Percentiles rank a stretch among this genome's conserved stretches.
Conservation (phyloP, 2,329 filamentous ascomycete species). For the Fusarium sp. region DNA sequence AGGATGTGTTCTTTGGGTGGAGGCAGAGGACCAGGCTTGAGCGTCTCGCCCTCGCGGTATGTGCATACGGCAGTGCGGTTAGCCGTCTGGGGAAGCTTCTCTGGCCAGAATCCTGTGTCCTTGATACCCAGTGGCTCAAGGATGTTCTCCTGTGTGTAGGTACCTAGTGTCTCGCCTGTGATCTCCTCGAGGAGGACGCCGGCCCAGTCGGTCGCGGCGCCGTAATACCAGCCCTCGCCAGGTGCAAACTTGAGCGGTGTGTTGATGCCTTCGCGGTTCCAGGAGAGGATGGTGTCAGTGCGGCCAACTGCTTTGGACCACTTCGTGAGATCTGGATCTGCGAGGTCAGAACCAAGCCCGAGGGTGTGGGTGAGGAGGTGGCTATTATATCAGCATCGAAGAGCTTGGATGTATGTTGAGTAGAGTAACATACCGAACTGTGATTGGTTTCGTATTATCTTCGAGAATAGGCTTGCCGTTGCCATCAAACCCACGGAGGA, state of each 20-base stretch:
- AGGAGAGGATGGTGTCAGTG: conserved; percentile 47
- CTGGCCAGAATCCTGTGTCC: conserved; percentile 54
- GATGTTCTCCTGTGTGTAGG: conserved; percentile 53
- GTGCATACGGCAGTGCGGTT: conserved; percentile 37
- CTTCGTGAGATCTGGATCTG: conserved; percentile 52
- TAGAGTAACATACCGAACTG: conserved; percentile 47
- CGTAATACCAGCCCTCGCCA: conserved; percentile 63
- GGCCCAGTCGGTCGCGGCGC: conserved; percentile 60
- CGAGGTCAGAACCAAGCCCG: conserved; percentile 59
- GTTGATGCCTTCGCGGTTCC: conserved; percentile 52
- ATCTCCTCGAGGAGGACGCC: conserved; percentile 57
- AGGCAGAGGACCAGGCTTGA: conserved; percentile 34
- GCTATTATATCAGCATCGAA: conserved; percentile 26
- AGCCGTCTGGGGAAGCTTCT: conserved; percentile 41
- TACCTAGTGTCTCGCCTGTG: conserved; percentile 51
- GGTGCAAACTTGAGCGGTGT: conserved; percentile 59
- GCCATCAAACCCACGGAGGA: conserved; percentile 53
- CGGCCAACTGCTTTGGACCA: conserved; percentile 55
- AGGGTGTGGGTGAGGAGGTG: conserved; percentile 63
- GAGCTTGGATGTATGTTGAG: no score
- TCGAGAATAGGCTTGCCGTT: conserved; percentile 53
- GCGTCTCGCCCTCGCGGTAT: conserved; percentile 35
- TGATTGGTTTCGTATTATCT: conserved; percentile 53
- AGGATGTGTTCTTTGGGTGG: conserved; percentile 48
- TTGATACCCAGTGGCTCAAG: conserved; percentile 52